Percentiles rank a stretch among this genome's conserved stretches.
These are phyloP conservation scores for Camellia japonica DNA, from an alignment of 148 eudicot genomes.

Conservation along the genomic window DNA sequence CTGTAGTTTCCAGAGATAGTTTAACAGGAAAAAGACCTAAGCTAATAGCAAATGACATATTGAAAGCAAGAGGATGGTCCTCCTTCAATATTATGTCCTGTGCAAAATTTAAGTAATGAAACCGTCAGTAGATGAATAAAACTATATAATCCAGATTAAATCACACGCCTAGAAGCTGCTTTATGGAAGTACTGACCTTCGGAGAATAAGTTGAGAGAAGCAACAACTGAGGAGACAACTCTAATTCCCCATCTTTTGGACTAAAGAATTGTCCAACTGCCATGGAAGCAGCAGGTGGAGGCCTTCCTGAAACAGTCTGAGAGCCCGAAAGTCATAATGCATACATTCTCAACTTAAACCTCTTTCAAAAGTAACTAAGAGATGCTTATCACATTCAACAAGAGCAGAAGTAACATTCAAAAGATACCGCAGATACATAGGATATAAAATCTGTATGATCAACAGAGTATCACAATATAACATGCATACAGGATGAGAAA, in stretches of 20 bases:
- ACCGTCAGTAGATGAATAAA: conserved; percentile 11
- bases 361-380: background rate
- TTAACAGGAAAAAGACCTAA: conserved; percentile 82
- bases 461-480: too few relatives aligned
- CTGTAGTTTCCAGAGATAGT: conserved; percentile 66
- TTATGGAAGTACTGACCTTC: conserved; percentile 40
- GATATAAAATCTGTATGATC: too few relatives aligned
- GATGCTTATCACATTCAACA: conserved; percentile 1
- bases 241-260: conserved; percentile 50
- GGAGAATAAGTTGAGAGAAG: conserved; percentile 56
- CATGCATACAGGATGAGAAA: background rate
- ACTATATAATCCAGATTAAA: conserved; percentile 6
- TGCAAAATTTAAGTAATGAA: conserved; percentile 22
- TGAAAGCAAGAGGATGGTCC: conserved; percentile 87
- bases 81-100: conserved; percentile 74
- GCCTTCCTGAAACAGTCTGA: conserved; percentile 94
- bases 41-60: conserved; percentile 69
- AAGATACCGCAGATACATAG: too few relatives aligned
- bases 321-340: conserved; percentile 21
- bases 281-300: conserved; percentile 98
- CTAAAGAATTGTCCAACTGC: conserved; percentile 94
- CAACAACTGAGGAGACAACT: conserved; percentile 49
- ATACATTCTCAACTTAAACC: background rate
- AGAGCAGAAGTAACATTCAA: too few relatives aligned
- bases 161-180: conserved; percentile 12